Percentiles rank a stretch among this genome's conserved stretches.
phyloP scores from a whole-genome alignment of 208 protist genomes.

The Crithidia bombi region DNA sequence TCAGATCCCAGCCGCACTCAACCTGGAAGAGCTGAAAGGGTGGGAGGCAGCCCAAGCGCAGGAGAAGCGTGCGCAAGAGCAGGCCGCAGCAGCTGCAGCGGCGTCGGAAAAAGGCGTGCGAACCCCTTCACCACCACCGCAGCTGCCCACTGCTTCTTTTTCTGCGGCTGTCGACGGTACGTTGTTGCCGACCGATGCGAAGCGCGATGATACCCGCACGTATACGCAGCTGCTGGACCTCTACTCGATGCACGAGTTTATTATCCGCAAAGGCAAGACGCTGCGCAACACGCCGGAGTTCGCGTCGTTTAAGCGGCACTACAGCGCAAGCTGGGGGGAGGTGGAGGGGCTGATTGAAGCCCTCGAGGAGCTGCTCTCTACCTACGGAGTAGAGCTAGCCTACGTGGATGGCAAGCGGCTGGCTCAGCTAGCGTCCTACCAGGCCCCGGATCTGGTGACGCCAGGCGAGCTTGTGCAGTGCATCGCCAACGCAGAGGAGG shows the following conservation, averaged over 20 bases:
- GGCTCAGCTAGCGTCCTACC: conserved; percentile 72
- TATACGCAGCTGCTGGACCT: conserved; percentile 93
- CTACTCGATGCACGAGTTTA: conserved; percentile 96
- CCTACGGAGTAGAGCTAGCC: conserved; percentile 84
- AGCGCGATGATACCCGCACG: conserved; percentile 77
- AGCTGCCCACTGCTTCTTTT: not conserved
- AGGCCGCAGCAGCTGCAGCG: conserved; percentile 4
- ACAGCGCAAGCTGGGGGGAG: conserved; percentile 79
- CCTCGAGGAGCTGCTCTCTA: conserved; percentile 79
- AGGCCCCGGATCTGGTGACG: conserved; percentile 54
- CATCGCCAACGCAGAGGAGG: conserved; percentile 84
- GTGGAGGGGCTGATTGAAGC: conserved; percentile 78
- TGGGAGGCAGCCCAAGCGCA: conserved; percentile 70
- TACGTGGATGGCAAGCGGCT: conserved; percentile 92
- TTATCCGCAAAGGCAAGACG: conserved; percentile 89
- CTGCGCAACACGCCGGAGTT: conserved; percentile 92
- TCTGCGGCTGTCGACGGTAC: not conserved
- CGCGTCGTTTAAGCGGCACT: conserved; percentile 89
- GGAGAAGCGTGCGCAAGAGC: conserved; percentile 18
- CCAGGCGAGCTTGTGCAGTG: conserved; percentile 71
- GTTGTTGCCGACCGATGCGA: not conserved
- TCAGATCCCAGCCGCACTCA: conserved; percentile 73
- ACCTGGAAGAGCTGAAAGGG: conserved; percentile 67
- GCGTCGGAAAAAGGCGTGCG: not conserved
- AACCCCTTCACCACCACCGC: not conserved